These are phyloP conservation scores for Agarophyton chilense DNA, from an alignment of 23 red algal genomes.

Conservation along the genomic window DNA sequence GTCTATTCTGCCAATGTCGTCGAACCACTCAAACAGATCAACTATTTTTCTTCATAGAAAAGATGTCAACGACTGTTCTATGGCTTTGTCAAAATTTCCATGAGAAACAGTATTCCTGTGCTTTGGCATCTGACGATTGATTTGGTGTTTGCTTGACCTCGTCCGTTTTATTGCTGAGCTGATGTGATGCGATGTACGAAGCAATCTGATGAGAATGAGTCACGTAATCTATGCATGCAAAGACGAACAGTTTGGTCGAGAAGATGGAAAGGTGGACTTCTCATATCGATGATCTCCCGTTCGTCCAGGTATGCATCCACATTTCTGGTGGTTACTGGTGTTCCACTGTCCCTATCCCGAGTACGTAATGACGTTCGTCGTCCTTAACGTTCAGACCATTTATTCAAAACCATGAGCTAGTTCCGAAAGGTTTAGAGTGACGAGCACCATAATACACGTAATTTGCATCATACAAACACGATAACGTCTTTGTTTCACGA, in stretches of 20 bases:
- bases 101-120: background rate
- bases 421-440: background rate
- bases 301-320: background rate
- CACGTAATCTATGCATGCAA: background rate
- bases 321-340: background rate
- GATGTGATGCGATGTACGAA: background rate
- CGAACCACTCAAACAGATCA: too few relatives aligned
- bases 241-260: background rate
- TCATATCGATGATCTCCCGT: background rate
- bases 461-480: background rate
- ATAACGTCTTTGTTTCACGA: background rate
- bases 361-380: background rate
- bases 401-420: slow-evolving; percentile 7
- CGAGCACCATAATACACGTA: background rate
- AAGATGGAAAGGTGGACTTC: background rate
- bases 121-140: background rate
- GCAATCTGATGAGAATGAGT: background rate
- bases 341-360: background rate
- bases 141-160: background rate
- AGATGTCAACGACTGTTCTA: background rate
- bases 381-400: background rate
- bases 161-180: background rate
- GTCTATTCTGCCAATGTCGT: too few relatives aligned
- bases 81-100: background rate
- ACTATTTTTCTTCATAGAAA: too few relatives aligned